These are phyloP conservation scores for Rhododendron henanense DNA, from an alignment of 148 eudicot genomes.

Conservation along the genomic window DNA sequence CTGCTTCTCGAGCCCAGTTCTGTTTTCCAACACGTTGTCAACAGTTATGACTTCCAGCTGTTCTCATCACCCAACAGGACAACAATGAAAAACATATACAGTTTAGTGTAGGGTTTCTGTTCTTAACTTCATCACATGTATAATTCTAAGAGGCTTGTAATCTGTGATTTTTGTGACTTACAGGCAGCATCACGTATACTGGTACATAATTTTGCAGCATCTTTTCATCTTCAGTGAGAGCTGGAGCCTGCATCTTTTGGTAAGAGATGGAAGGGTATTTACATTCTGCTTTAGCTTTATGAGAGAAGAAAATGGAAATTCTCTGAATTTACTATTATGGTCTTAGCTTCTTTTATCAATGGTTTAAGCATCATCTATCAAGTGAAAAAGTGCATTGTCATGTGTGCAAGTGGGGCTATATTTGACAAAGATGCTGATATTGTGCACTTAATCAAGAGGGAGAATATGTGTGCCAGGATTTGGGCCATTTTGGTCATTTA, in stretches of 20 bases:
- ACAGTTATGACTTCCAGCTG: conserved; percentile 53
- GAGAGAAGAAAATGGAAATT: not conserved
- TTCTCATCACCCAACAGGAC: conserved; percentile 1
- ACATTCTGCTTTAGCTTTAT: not conserved
- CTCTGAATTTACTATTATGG: not conserved
- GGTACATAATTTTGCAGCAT: conserved; percentile 71
- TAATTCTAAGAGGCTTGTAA: not conserved
- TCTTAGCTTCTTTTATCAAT: not conserved
- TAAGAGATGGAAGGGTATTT: not conserved
- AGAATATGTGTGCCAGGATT: not conserved
- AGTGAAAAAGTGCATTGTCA: not conserved
- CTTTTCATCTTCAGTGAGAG: conserved; percentile 26
- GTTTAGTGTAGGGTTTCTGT: not conserved
- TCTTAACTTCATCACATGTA: not conserved
- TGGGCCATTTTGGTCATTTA: conserved; percentile 1
- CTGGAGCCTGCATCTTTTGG: conserved; percentile 35
- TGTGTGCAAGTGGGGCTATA: conserved; percentile 4
- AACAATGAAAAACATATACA: not conserved
- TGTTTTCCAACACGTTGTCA: conserved; percentile 43
- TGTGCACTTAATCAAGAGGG: not conserved
- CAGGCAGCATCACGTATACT: conserved; percentile 78
- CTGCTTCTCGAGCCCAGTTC: conserved; percentile 38
- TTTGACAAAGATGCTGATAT: not conserved
- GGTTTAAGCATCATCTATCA: not conserved
- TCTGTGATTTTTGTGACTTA: conserved; percentile 22